Evolutionary conservation across 2,329 filamentous ascomycete genomes (phyloP).

Genomic region (Drechslerella stenobrocha): DNA sequence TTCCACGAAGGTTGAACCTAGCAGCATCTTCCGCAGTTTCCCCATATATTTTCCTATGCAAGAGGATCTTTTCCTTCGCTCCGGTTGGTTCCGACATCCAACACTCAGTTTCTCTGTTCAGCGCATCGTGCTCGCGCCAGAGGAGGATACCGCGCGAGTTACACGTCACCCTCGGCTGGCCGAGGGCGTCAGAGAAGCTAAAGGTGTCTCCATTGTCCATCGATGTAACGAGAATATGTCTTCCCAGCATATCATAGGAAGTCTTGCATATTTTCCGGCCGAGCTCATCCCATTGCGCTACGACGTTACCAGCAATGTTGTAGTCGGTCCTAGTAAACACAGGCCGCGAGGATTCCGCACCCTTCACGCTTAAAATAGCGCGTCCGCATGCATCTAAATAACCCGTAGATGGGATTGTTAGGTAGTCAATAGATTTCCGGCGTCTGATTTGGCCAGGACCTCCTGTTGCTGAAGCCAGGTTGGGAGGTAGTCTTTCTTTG

Average conservation of each 20-base stretch:
- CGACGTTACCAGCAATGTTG: no score
- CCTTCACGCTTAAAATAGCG: no score
- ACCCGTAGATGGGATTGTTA: no score
- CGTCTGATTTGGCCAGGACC: constrained; percentile 8
- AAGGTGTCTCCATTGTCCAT: no score
- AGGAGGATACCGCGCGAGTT: background rate
- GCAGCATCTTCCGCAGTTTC: background rate
- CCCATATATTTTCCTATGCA: background rate
- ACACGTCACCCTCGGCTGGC: background rate
- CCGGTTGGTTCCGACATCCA: background rate
- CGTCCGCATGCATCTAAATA: no score
- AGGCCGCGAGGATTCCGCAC: no score
- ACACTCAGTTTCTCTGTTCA: background rate
- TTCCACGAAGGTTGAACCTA: background rate
- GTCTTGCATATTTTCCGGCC: no score
- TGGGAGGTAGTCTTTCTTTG: constrained; percentile 32
- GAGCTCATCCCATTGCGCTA: no score
- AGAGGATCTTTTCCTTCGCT: background rate
- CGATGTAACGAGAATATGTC: no score
- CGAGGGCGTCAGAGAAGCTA: background rate
- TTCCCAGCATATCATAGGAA: no score
- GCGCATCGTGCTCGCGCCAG: background rate
- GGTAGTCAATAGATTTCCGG: no score
- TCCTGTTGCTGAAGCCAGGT: constrained; percentile 51
- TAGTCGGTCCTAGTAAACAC: no score